phyloP scores from a whole-genome alignment of 2,329 filamentous ascomycete genomes.

The Ophioceras dolichostomum region DNA sequence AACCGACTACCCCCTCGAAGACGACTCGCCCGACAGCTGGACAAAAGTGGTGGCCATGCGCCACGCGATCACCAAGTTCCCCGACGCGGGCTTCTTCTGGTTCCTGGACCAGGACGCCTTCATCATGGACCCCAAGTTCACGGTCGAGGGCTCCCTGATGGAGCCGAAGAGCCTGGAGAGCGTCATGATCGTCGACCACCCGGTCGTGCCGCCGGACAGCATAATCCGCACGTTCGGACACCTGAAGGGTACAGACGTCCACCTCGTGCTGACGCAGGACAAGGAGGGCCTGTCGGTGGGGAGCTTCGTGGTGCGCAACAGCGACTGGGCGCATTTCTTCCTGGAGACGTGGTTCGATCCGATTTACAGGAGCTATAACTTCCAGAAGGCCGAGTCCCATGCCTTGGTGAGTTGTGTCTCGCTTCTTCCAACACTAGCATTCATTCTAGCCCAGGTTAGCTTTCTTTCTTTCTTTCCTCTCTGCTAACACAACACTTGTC shows the following conservation, averaged over 20 bases:
- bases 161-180: conserved; percentile 53
- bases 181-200: conserved; percentile 72
- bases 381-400: conserved; percentile 87
- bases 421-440: too few relatives aligned
- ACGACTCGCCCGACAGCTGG: conserved; percentile 51
- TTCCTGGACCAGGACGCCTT: conserved; percentile 74
- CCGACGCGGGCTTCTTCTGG: conserved; percentile 73
- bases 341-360: conserved; percentile 95
- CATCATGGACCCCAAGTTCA: conserved; percentile 71
- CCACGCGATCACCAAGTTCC: conserved; percentile 73
- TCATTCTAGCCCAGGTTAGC: too few relatives aligned
- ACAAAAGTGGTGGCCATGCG: conserved; percentile 73
- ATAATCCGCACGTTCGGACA: conserved; percentile 91
- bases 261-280: conserved; percentile 78
- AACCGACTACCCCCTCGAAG: conserved; percentile 65
- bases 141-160: conserved; percentile 61
- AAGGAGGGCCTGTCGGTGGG: conserved; percentile 61
- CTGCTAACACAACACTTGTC: neutral
- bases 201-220: conserved; percentile 88
- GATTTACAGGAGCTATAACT: conserved; percentile 86
- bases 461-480: neutral
- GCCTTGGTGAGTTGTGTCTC: conserved; percentile 53
- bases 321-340: conserved; percentile 87
- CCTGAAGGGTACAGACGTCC: conserved; percentile 63
- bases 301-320: conserved; percentile 70